Evolutionary conservation across 345 rosid species (phyloP), one percentile per base, ranked within the genome.

Genomic region (Euphorbia pulcherrima): DNA sequence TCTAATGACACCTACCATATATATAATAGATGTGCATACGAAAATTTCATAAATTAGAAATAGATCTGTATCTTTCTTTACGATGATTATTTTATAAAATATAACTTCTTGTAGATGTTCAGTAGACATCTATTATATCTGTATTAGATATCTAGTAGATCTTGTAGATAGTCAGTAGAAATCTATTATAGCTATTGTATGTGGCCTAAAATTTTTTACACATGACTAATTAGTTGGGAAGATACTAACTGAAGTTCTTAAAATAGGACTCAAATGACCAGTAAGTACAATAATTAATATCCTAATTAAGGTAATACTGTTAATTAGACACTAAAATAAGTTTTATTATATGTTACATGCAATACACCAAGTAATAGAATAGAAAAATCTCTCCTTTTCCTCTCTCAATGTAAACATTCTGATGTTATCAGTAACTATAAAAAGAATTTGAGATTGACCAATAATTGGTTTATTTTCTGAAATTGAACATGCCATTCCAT

Each of bases 321-420:
- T n/a, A n/a, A 52, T 52, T 24, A n/a, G 26, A 3, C 7, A 8
- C 57, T 21, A 21, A 53, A 8, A 21, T 53, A 53, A 53, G 57
- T 10, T 52, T 21, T 13, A 52, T 52, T 20, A 13, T 2, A 20
- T 21, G 26, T 26, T 14, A 52, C 57, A 52, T 12, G 11, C 27
- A 52, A 52, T 20, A 40, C 62, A 58, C 30, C 62, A 40, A 21
- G 33, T 59, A 30, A 8, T 8, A 30, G 62, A 59, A 57, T 56
- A 6, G 3, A 57, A 44, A 27, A 1, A 57, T 57, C 40, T 28
- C 0, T 5, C 12, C 30, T 57, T 56, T 30, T 59, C 62, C 62
- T 59, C 24, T 30, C 41, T 59, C 20, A 30, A 14, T 17, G n/a
- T n/a, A n/a, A n/a, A n/a, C n/a, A n/a, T n/a, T n/a, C n/a, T n/a